These are phyloP conservation scores for Chenopodium berlandieri DNA, from an alignment of 148 eudicot species.

Conservation along the genomic window DNA sequence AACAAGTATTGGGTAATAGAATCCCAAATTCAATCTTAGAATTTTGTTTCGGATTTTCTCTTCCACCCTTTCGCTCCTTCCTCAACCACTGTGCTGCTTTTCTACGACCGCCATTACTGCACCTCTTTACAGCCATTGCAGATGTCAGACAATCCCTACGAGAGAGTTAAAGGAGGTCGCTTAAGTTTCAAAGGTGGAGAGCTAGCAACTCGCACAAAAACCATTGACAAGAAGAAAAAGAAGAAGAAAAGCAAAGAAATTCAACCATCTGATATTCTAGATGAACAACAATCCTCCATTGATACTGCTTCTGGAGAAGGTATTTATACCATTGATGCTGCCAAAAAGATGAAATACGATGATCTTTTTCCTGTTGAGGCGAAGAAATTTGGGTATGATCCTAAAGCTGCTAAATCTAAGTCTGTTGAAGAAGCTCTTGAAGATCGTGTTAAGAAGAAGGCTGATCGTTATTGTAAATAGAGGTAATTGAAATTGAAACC, in stretches of 20 bases:
- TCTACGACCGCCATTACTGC: no score
- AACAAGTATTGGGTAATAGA: no score
- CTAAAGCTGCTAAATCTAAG: slow-evolving; percentile 41
- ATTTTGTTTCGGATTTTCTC: no score
- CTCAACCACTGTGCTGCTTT: no score
- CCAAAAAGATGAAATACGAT: slow-evolving; percentile 83
- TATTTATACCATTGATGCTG: slow-evolving; percentile 80
- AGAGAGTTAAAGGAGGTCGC: slow-evolving; percentile 63
- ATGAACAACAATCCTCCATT: slow-evolving; percentile 11
- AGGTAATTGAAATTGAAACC: background rate
- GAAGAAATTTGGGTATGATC: slow-evolving; percentile 76
- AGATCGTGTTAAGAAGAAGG: slow-evolving; percentile 95
- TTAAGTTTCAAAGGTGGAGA: slow-evolving; percentile 83
- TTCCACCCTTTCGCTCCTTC: no score
- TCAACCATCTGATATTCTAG: slow-evolving; percentile 7
- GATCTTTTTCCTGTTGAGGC: slow-evolving; percentile 88
- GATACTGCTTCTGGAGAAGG: slow-evolving; percentile 29
- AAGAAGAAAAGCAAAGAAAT: slow-evolving; percentile 33
- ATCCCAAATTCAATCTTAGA: no score
- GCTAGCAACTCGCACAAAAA: slow-evolving; percentile 44
- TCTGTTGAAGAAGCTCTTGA: slow-evolving; percentile 85
- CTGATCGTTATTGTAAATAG: slow-evolving; percentile 93
- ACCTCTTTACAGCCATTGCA: no score
- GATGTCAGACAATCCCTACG: slow-evolving; percentile 71
- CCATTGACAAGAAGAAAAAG: slow-evolving; percentile 63